A percentile compares a stretch with the other conserved stretches of the same genome.
Evolutionary conservation across 306 rosid species (phyloP).

Genomic region (Ammopiptanthus mongolicus): DNA sequence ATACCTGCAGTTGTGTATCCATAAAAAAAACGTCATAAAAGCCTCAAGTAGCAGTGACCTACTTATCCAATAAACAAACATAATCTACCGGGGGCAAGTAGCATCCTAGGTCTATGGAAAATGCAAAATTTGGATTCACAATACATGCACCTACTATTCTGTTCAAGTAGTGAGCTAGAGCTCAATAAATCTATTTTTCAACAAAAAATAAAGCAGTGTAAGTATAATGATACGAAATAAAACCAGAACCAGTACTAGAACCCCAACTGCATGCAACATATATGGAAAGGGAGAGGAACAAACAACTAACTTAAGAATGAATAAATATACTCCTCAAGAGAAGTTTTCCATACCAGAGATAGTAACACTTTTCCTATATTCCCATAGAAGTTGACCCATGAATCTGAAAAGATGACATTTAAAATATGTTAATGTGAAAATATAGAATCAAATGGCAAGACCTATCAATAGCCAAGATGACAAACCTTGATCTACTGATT

Average conservation of each 20-base stretch:
- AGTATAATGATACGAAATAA: not conserved
- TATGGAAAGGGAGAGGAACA: not conserved
- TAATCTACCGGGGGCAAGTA: not conserved
- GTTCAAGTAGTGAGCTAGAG: not conserved
- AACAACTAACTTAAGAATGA: not conserved
- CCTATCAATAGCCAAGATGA: slow-evolving; percentile 8
- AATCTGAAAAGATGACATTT: slow-evolving; percentile 51
- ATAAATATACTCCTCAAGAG: not conserved
- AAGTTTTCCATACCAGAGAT: slow-evolving; percentile 62
- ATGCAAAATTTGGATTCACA: not conserved
- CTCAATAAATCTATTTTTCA: not conserved
- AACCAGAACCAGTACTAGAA: not conserved
- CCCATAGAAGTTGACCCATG: slow-evolving; percentile 95
- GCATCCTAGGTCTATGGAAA: not conserved
- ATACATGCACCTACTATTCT: not conserved
- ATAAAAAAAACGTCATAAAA: not conserved
- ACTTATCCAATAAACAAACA: not conserved
- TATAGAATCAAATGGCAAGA: slow-evolving; percentile 9
- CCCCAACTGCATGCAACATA: not conserved
- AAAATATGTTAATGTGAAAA: slow-evolving; percentile 4
- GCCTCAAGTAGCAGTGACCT: not conserved
- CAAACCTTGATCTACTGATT: slow-evolving; percentile 87
- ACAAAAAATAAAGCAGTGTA: not conserved
- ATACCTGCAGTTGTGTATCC: slow-evolving; percentile 51
- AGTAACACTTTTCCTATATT: slow-evolving; percentile 80